Evolutionary conservation across 2,329 filamentous ascomycete genomes (phyloP).

Genomic region (Rutstroemia sp.): DNA sequence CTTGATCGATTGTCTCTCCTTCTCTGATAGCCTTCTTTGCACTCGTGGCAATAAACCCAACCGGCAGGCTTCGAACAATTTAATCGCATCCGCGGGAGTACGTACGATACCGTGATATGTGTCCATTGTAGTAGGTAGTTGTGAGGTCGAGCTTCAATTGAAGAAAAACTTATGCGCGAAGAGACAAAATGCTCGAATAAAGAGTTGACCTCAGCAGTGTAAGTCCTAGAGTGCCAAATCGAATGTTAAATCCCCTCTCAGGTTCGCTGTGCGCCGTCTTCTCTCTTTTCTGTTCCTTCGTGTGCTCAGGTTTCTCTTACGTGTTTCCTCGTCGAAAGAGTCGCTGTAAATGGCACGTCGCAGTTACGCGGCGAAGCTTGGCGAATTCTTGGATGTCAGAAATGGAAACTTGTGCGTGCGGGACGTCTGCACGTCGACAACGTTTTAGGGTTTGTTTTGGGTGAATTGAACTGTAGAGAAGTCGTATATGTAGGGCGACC

Average conservation of each 20-base stretch:
- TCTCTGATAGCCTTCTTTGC: constrained; percentile 92
- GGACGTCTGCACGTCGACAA: not conserved
- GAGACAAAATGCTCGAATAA: not conserved
- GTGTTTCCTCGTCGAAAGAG: not conserved
- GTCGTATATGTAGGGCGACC: not conserved
- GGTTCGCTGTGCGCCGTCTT: not conserved
- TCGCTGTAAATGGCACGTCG: not conserved
- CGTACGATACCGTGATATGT: constrained; percentile 93
- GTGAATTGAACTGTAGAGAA: not conserved
- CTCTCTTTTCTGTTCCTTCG: not conserved
- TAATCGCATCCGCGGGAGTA: constrained; percentile 93
- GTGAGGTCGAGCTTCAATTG: constrained; percentile 9
- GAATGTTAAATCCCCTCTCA: not conserved
- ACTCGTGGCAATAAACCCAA: constrained; percentile 84
- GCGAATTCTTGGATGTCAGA: constrained; percentile 5
- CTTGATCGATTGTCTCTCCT: constrained; percentile 91
- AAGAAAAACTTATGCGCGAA: not conserved
- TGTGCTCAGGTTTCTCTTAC: not conserved
- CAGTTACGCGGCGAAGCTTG: constrained; percentile 4
- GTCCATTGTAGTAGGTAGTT: constrained; percentile 59
- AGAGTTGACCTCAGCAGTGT: not conserved
- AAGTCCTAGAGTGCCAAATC: not conserved
- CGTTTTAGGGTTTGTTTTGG: not conserved
- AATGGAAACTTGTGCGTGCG: not conserved
- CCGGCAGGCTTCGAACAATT: constrained; percentile 95